Percentiles rank a stretch among this genome's conserved stretches.
phyloP scores from a whole-genome alignment of 371 early-diverging fungal species.

The Dinochytrium kinnereticum region DNA sequence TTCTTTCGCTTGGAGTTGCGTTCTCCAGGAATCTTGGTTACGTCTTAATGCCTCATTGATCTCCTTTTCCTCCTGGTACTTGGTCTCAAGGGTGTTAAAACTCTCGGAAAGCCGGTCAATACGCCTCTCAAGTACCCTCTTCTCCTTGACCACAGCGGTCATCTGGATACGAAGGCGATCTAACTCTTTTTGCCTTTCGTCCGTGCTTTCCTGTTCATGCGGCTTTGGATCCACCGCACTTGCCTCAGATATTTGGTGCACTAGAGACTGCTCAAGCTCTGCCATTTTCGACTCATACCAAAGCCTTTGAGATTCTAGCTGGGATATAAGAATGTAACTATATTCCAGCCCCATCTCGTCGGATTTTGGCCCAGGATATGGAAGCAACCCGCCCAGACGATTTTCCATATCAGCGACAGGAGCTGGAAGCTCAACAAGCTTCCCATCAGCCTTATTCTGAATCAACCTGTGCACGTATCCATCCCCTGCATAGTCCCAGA shows the following conservation, averaged over 20 bases:
- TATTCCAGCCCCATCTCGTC: conserved; percentile 80
- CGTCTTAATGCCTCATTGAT: conserved; percentile 42
- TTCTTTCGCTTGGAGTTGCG: conserved; percentile 30
- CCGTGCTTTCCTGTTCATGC: conserved; percentile 13
- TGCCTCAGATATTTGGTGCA: conserved; percentile 17
- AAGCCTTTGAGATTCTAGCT: conserved; percentile 82
- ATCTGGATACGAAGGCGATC: conserved; percentile 16
- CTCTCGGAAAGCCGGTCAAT: conserved; percentile 42
- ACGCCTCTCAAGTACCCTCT: conserved; percentile 28
- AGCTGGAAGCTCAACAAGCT: conserved; percentile 84
- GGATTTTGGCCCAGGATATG: conserved; percentile 20
- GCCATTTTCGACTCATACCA: conserved; percentile 81
- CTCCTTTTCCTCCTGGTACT: conserved; percentile 44
- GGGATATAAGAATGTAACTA: conserved; percentile 73
- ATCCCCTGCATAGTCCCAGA: conserved; percentile 97
- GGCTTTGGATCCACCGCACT: conserved; percentile 17
- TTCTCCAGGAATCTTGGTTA: conserved; percentile 43
- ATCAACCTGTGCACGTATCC: conserved; percentile 93
- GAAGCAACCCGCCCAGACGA: neutral
- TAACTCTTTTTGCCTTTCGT: neutral
- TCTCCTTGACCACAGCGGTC: conserved; percentile 18
- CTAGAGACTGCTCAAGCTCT: conserved; percentile 39
- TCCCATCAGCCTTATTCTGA: conserved; percentile 87
- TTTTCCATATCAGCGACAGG: conserved; percentile 38
- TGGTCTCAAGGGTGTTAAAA: conserved; percentile 25